These are phyloP conservation scores for Mycogone perniciosa DNA, from an alignment of 2,329 filamentous ascomycete species.

Conservation along the genomic window DNA sequence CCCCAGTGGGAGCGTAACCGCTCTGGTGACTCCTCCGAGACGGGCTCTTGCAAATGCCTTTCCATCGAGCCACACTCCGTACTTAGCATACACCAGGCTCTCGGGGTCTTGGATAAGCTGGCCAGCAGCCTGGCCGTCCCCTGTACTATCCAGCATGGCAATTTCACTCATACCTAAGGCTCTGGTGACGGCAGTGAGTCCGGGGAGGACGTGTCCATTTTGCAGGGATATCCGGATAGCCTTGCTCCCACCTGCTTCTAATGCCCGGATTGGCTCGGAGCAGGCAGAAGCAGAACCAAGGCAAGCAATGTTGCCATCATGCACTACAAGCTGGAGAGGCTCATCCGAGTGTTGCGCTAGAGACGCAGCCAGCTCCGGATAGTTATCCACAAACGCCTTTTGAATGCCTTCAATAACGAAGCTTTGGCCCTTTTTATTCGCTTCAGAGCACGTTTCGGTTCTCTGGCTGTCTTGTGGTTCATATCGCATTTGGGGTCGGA, in stretches of 20 bases:
- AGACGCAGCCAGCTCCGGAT: constrained; percentile 5
- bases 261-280: neutral
- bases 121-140: constrained; percentile 34
- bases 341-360: neutral
- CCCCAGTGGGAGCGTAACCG: constrained; percentile 33
- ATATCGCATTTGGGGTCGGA: constrained; percentile 6
- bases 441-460: constrained; percentile 18
- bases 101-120: constrained; percentile 22
- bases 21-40: constrained; percentile 38
- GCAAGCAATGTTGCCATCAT: constrained; percentile 3
- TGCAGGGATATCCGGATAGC: constrained; percentile 3
- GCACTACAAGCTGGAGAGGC: constrained; percentile 5
- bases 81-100: constrained; percentile 32
- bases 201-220: constrained; percentile 26
- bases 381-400: constrained; percentile 8
- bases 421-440: constrained; percentile 12
- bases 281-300: constrained; percentile 2
- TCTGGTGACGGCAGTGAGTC: constrained; percentile 43
- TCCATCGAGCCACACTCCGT: constrained; percentile 35
- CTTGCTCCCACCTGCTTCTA: constrained; percentile 1
- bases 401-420: constrained; percentile 11
- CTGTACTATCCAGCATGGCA: constrained; percentile 34
- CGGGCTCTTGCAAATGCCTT: constrained; percentile 35
- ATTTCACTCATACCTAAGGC: constrained; percentile 47
- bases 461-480: constrained; percentile 3